Base-by-base conservation (phyloP, 179 eudicot species). In the Beta macrorhiza region DNA sequence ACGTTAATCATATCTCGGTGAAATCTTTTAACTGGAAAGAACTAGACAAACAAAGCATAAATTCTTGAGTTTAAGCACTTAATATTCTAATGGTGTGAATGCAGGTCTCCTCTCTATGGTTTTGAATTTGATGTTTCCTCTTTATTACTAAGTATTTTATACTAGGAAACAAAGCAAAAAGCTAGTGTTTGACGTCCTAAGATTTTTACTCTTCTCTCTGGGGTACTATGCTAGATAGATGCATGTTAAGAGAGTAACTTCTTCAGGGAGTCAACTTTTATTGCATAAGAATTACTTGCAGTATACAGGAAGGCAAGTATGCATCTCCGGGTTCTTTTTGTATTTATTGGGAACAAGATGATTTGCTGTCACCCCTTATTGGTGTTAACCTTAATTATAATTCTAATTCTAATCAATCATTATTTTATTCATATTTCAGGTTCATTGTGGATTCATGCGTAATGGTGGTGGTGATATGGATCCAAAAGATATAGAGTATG, bases 401-500 rank as follows among this genome's bases (percentile, higher is more conserved):
- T n/a, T 49, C 32, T 29, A 29, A 29, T 29, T 49, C 32, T 29
- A 29, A 29, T 29, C 32, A 29, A 29, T 29, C 32, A 29, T 29
- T 29, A 29, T 32, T 12, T 19, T 4, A 7, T 7, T 44, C 80
- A 29, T 68, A 32, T 81, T 86, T 76, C 87, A 95, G 99, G 97
- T 93, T 81, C 97, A 91, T 84, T 95, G 99, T 82, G 99, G 99
- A 78, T 95, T 93, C 85, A 91, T 92, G 83, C 91, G 37, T 77
- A 86, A 86, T 80, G 97, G 98, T 53, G 99, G 98, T 72, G 99
- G 91, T 76, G 94, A 93, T 71, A 93, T 95, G 99, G 87, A 83
- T 82, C 82, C 85, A 10, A 89, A 87, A 80, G 99, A 95, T 70
- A 78, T 90, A 76, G 84, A 88, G 74, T 95, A 92, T 85, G 94